Evolutionary conservation across 2,329 filamentous ascomycete species (phyloP).

Genomic region (Cladorrhinum sp.): DNA sequence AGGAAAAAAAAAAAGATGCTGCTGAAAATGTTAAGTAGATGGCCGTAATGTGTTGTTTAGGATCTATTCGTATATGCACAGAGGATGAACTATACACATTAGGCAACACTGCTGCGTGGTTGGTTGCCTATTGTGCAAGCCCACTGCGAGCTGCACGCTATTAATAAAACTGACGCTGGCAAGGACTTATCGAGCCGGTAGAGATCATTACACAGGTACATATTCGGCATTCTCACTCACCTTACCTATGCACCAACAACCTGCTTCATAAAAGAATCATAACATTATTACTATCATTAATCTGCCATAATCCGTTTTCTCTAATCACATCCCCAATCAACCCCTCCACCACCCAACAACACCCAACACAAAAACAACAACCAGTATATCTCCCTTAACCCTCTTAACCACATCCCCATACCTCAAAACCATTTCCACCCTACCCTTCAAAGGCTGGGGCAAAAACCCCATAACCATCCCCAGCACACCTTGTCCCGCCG

Average conservation of each 20-base stretch:
- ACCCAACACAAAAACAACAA: conserved; percentile 73
- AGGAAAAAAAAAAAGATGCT: neutral
- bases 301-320: no score
- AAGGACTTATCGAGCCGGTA: no score
- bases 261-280: no score
- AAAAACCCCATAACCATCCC: conserved; percentile 63
- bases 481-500: conserved; percentile 52
- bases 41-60: neutral
- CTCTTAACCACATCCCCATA: conserved; percentile 72
- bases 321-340: no score
- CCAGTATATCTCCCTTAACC: conserved; percentile 69
- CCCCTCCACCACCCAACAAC: conserved; percentile 47
- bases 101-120: neutral
- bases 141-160: no score
- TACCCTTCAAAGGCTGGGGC: conserved; percentile 61
- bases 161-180: no score
- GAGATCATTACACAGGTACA: no score
- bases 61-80: neutral
- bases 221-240: no score
- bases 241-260: no score
- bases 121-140: neutral
- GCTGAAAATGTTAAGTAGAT: neutral
- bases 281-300: no score
- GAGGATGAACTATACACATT: neutral
- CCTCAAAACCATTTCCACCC: conserved; percentile 57